Evolutionary conservation across 257 asterid species (phyloP).

Genomic region (Solanum pimpinellifolium): DNA sequence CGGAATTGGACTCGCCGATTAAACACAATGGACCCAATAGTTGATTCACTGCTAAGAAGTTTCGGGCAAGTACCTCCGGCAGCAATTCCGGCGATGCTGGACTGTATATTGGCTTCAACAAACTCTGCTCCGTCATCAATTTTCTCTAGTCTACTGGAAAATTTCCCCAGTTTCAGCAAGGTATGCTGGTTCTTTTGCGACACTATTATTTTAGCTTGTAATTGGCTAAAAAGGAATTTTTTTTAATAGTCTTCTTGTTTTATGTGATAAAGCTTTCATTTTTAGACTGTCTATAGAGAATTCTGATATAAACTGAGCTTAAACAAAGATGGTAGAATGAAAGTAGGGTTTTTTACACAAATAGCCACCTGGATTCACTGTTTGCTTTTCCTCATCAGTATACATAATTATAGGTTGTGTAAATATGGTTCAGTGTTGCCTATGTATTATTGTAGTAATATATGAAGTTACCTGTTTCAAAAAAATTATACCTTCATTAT

Average conservation of each 20-base stretch:
- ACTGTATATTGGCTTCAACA: constrained; percentile 63
- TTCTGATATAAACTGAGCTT: background rate
- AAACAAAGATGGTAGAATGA: background rate
- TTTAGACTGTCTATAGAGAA: background rate
- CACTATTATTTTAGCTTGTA: background rate
- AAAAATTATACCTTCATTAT: background rate
- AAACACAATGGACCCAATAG: constrained; percentile 32
- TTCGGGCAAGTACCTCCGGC: constrained; percentile 67
- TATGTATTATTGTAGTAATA: too few relatives aligned
- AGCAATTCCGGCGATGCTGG: constrained; percentile 65
- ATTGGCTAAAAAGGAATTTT: background rate
- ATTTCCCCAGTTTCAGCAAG: constrained; percentile 45
- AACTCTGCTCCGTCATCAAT: constrained; percentile 45
- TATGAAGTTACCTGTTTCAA: too few relatives aligned
- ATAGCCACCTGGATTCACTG: background rate
- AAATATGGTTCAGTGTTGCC: too few relatives aligned
- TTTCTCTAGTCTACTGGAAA: constrained; percentile 35
- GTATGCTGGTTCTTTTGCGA: constrained; percentile 9
- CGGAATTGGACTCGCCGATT: background rate
- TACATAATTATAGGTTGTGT: background rate
- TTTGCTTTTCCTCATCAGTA: background rate
- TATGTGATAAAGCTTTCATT: background rate
- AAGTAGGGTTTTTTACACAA: background rate
- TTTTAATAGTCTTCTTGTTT: background rate
- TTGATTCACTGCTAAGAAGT: constrained; percentile 45